These are phyloP conservation scores for Phaffomyces antillensis DNA, from an alignment of 805 yeast genomes.

Conservation along the genomic window DNA sequence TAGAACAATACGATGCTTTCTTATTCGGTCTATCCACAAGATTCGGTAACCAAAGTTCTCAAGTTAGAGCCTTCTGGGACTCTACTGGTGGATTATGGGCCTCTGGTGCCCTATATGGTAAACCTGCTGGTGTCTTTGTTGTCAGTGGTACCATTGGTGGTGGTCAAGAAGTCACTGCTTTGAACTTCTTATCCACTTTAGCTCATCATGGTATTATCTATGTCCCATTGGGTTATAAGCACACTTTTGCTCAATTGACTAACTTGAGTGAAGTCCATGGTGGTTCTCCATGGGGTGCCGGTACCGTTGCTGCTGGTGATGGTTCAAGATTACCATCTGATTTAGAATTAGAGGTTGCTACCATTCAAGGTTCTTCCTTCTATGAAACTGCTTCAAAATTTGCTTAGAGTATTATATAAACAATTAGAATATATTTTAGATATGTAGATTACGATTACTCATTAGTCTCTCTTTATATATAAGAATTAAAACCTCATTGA, in stretches of 20 bases:
- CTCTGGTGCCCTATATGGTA: constrained; percentile 57
- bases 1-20: constrained; percentile 68
- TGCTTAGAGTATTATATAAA: not conserved
- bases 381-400: constrained; percentile 36
- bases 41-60: constrained; percentile 73
- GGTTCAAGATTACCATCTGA: constrained; percentile 64
- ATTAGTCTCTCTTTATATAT: too few species aligned
- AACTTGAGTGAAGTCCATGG: constrained; percentile 66
- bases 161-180: constrained; percentile 67
- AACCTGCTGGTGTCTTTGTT: constrained; percentile 65
- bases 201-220: constrained; percentile 72
- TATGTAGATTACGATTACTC: too few species aligned
- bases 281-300: constrained; percentile 84
- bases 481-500: too few species aligned
- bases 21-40: constrained; percentile 84
- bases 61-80: constrained; percentile 70
- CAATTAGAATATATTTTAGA: too few species aligned
- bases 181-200: constrained; percentile 48
- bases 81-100: constrained; percentile 74
- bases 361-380: constrained; percentile 61
- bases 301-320: constrained; percentile 66
- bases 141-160: constrained; percentile 70
- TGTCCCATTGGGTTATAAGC: constrained; percentile 69
- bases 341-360: constrained; percentile 58
- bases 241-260: constrained; percentile 46